These are phyloP conservation scores for Puccinia triticina DNA, from an alignment of 1,284 basidiomycete genomes.

Conservation along the genomic window DNA sequence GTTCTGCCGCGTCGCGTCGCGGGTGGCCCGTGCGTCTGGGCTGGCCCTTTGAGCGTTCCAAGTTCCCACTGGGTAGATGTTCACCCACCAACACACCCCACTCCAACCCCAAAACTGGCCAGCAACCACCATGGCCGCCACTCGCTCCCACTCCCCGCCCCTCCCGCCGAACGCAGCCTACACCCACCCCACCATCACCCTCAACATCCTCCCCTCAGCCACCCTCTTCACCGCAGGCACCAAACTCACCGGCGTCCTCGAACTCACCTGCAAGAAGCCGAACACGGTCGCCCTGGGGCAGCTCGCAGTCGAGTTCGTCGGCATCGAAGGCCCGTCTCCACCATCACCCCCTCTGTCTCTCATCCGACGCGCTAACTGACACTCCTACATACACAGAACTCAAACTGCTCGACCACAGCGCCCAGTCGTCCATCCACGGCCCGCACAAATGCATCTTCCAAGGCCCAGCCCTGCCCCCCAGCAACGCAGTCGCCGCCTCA, in stretches of 20 bases:
- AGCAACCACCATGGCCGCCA: slow-evolving; percentile 1
- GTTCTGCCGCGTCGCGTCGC: too few species aligned
- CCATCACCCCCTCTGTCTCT: too few species aligned
- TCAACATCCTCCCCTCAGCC: slow-evolving; percentile 13
- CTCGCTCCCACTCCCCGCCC: slow-evolving; percentile 48
- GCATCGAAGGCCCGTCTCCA: slow-evolving; percentile 29
- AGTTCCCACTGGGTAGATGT: too few species aligned
- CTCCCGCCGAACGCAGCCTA: slow-evolving; percentile 51
- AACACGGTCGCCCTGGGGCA: slow-evolving; percentile 40
- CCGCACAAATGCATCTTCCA: slow-evolving; percentile 56
- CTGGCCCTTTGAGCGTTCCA: too few species aligned
- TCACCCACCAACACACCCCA: too few species aligned
- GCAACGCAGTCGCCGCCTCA: slow-evolving; percentile 55
- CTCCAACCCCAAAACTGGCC: too few species aligned
- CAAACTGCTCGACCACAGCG: slow-evolving; percentile 56
- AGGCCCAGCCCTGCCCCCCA: slow-evolving; percentile 56
- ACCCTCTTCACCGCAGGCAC: slow-evolving; percentile 16
- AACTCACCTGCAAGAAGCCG: slow-evolving; percentile 22
- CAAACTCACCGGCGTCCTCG: not conserved
- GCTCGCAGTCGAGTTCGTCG: slow-evolving; percentile 40
- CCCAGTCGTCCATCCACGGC: slow-evolving; percentile 55
- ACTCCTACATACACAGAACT: slow-evolving; percentile 57
- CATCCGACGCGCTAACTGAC: not conserved
- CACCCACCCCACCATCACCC: slow-evolving; percentile 31
- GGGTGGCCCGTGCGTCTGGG: too few species aligned